Evolutionary conservation across 306 rosid genomes (phyloP), one percentile per base, ranked within the genome.

Genomic region (Senna tora): DNA sequence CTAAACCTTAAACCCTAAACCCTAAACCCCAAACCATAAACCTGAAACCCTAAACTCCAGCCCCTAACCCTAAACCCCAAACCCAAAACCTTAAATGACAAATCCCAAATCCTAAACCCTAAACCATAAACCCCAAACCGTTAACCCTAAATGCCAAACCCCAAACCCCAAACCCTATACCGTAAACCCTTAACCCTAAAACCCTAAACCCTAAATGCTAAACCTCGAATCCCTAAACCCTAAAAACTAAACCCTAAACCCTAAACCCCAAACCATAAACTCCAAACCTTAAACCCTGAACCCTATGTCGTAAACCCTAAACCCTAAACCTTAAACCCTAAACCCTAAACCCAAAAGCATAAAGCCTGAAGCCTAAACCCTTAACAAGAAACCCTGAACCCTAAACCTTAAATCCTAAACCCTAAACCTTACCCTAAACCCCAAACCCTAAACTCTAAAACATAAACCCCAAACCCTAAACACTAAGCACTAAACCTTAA

Each of bases 401-500:
- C n/a, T n/a, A n/a, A n/a, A n/a, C n/a, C n/a, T n/a, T n/a, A n/a
- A n/a, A n/a, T n/a, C n/a, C n/a, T 54, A 53, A 4, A n/a, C n/a
- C n/a, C n/a, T n/a, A n/a, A n/a, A n/a, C n/a, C n/a, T n/a, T n/a
- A n/a, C n/a, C n/a, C n/a, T 43, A 42, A 65, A 65, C 47, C 70
- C 53, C 21, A 42, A 65, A 39, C 54, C 70, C 70, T 21, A 65
- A 39, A 43, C 70, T 54, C 55, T 43, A 65, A 65, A 43, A 53
- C 70, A 36, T 46, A 47, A 73, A 73, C 77, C 77, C 70, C 47
- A 73, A 73, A 38, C 70, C 77, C 70, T 47, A 32, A 73, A 61
- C 70, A 70, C 62, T 47, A 61, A 61, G 34, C 70, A 70, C 51
- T 16, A 47, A 73, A 32, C 70, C 77, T 55, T 33, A 61, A 73